phyloP scores from a whole-genome alignment of 2,329 filamentous ascomycete genomes.

The Dryadomyces quercus-mongolicae region DNA sequence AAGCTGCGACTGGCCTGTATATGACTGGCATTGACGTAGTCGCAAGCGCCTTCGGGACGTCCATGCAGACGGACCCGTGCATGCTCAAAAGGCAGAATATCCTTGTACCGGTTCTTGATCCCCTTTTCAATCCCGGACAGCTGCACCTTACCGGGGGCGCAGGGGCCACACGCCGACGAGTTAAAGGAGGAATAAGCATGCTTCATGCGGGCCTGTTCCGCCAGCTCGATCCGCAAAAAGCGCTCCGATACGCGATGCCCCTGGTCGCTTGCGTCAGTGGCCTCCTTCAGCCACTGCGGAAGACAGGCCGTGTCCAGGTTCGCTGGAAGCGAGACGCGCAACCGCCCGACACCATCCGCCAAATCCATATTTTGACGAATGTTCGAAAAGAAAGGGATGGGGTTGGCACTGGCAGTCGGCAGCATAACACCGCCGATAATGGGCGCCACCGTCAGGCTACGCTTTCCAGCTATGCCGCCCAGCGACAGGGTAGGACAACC shows the following conservation, averaged over 20 bases:
- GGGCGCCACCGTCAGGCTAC: conserved; percentile 42
- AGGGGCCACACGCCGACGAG: conserved; percentile 21
- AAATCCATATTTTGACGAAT: conserved; percentile 96
- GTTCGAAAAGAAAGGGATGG: conserved; percentile 89
- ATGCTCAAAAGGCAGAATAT: conserved; percentile 94
- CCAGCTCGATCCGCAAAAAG: conserved; percentile 73
- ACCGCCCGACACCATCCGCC: conserved; percentile 82
- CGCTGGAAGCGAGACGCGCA: conserved; percentile 38
- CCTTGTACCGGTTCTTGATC: conserved; percentile 92
- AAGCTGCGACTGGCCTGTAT: conserved; percentile 69
- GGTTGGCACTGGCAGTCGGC: conserved; percentile 53
- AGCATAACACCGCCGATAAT: conserved; percentile 85
- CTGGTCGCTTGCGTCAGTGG: conserved; percentile 53
- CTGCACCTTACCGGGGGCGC: conserved; percentile 37
- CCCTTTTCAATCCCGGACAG: conserved; percentile 92
- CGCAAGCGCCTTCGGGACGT: conserved; percentile 56
- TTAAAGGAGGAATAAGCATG: conserved; percentile 50
- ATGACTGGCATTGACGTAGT: conserved; percentile 93
- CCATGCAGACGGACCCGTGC: conserved; percentile 69
- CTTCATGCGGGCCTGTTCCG: conserved; percentile 87
- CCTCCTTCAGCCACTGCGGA: conserved; percentile 66
- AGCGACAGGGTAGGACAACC: conserved; percentile 35
- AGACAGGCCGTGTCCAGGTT: conserved; percentile 40
- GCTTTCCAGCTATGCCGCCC: conserved; percentile 32
- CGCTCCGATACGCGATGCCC: conserved; percentile 72